Conservation (phyloP, 225 moss, liverwort and hornwort genomes). For the Antitrichia curtipendula region DNA sequence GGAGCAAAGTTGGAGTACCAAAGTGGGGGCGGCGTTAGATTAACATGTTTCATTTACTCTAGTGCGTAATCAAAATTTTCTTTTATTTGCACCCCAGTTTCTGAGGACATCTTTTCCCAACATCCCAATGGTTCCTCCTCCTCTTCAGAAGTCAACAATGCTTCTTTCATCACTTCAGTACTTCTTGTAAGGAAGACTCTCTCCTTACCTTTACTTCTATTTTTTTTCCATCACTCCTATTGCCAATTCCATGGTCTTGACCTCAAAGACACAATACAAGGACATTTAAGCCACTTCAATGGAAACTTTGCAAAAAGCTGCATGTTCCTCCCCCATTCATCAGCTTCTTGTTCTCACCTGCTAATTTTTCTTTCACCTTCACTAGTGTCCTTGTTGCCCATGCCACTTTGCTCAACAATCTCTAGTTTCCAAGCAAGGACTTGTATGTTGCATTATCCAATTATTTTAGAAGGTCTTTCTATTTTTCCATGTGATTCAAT, state of each 20-base stretch:
- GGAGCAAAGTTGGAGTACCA: too few species aligned
- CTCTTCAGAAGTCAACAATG: accelerated
- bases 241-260: not conserved
- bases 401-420: not conserved
- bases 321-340: not conserved
- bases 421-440: accelerated
- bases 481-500: not conserved
- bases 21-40: too few species aligned
- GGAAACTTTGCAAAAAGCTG: not conserved
- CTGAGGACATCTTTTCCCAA: not conserved
- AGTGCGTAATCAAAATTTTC: not conserved
- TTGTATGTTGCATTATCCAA: not conserved
- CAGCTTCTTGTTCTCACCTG: not conserved
- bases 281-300: not conserved
- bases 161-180: not conserved
- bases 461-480: not conserved
- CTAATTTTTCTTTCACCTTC: not conserved
- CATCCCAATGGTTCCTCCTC: not conserved
- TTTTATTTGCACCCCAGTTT: not conserved
- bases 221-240: not conserved
- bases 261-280: not conserved
- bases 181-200: not conserved
- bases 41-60: not conserved
- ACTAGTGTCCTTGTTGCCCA: not conserved
- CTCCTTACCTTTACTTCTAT: not conserved